Percentiles rank a stretch among this genome's conserved stretches.
These are phyloP conservation scores for Fusarium sp. DNA, from an alignment of 2,329 filamentous ascomycete genomes.

Conservation along the genomic window DNA sequence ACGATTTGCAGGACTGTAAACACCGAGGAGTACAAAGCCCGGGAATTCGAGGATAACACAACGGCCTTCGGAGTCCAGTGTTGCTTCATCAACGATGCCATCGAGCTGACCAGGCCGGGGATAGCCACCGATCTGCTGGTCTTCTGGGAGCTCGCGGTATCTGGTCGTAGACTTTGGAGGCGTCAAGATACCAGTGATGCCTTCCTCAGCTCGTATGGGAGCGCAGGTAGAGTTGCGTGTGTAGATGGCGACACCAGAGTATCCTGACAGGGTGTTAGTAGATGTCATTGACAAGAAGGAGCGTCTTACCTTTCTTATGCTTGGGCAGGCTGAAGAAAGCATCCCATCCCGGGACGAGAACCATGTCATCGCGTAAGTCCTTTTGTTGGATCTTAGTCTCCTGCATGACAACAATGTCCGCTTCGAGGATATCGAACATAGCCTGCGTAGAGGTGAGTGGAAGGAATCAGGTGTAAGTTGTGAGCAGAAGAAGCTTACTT, in stretches of 20 bases:
- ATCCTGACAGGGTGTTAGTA: slow-evolving; percentile 67
- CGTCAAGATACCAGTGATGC: slow-evolving; percentile 84
- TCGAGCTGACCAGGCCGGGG: slow-evolving; percentile 76
- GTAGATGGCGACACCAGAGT: slow-evolving; percentile 95
- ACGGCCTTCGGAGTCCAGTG: slow-evolving; percentile 89
- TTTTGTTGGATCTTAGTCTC: slow-evolving; percentile 97
- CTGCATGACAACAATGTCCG: slow-evolving; percentile 95
- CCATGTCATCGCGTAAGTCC: slow-evolving; percentile 94
- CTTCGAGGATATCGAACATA: slow-evolving; percentile 94
- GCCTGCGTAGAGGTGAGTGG: slow-evolving; percentile 60
- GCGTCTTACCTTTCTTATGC: slow-evolving; percentile 82
- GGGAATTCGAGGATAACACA: slow-evolving; percentile 94
- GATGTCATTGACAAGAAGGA: background rate
- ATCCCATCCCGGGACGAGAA: slow-evolving; percentile 94
- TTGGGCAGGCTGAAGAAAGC: slow-evolving; percentile 94
- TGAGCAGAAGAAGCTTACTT: slow-evolving; percentile 59
- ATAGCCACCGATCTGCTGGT: slow-evolving; percentile 89
- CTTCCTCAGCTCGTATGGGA: slow-evolving; percentile 92
- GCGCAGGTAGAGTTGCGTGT: slow-evolving; percentile 87
- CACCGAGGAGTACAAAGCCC: slow-evolving; percentile 91
- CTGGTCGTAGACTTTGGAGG: slow-evolving; percentile 76
- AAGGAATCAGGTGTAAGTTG: background rate
- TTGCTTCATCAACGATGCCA: slow-evolving; percentile 72
- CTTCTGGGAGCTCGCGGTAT: slow-evolving; percentile 79
- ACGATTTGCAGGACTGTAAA: slow-evolving; percentile 91